A percentile compares a stretch with the other conserved stretches of the same genome.
Conservation (phyloP, 768 basidiomycete species). For the Inosperma sp. region DNA sequence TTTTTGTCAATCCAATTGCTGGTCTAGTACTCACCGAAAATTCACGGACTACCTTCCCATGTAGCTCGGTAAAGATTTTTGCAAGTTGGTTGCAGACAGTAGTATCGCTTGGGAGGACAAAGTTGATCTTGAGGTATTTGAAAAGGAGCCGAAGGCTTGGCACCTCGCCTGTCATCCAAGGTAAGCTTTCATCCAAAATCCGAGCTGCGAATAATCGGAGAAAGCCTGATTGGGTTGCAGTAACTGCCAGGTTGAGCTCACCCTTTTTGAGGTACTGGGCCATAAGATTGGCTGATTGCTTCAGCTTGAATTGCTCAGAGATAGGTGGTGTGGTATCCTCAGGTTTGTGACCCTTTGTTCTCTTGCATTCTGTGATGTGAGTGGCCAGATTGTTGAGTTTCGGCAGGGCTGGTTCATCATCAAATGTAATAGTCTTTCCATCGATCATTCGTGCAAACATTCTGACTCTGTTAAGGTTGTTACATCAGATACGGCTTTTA, state of each 20-base stretch:
- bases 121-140: conserved; percentile 21
- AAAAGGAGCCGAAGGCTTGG: conserved; percentile 16
- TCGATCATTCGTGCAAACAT: conserved; percentile 4
- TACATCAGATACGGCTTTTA: neutral
- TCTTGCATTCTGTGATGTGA: conserved; percentile 19
- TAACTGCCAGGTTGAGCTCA: conserved; percentile 27
- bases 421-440: conserved; percentile 10
- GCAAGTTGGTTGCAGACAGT: conserved; percentile 22
- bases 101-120: conserved; percentile 18
- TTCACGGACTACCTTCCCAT: conserved; percentile 20
- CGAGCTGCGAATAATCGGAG: conserved; percentile 28
- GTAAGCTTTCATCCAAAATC: conserved; percentile 30
- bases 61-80: conserved; percentile 19
- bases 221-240: conserved; percentile 25
- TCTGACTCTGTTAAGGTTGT: conserved; percentile 14
- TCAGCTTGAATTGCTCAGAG: conserved; percentile 13
- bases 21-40: conserved; percentile 16
- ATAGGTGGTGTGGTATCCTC: neutral
- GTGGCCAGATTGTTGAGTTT: conserved; percentile 25
- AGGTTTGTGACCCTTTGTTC: conserved; percentile 1
- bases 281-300: conserved; percentile 24
- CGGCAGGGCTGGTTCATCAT: conserved; percentile 20
- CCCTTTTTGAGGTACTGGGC: conserved; percentile 29
- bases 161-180: conserved; percentile 27
- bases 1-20: neutral